Conservation (phyloP, 2,329 filamentous ascomycete species). For the Trichoderma sp. region DNA sequence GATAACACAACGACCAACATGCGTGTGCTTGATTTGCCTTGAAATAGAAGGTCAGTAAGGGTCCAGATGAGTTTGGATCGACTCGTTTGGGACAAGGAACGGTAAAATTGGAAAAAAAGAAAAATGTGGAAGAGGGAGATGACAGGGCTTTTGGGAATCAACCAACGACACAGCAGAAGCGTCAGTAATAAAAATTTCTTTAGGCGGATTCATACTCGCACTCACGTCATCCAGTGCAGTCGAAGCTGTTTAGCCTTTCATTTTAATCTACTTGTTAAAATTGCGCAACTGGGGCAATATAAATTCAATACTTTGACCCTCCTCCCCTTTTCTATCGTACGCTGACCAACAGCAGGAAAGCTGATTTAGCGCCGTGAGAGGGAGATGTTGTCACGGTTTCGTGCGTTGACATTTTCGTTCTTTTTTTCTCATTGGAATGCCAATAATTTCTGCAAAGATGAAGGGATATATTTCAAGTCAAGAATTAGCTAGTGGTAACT, state of each 20-base stretch:
- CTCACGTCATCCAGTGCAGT: background rate
- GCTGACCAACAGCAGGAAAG: background rate
- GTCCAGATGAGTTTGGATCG: background rate
- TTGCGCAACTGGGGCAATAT: background rate
- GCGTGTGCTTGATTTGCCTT: background rate
- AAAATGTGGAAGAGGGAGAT: background rate
- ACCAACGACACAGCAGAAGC: background rate
- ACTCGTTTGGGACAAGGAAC: background rate
- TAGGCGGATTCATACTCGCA: background rate
- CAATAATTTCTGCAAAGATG: too few species aligned
- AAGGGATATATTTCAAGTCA: background rate
- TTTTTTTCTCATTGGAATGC: background rate
- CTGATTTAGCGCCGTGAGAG: background rate
- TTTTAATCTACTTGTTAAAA: background rate
- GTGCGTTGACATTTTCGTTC: background rate
- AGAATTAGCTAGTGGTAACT: background rate
- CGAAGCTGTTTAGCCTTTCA: background rate
- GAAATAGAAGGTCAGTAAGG: background rate
- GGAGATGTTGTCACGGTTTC: background rate
- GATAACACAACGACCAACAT: conserved; percentile 1
- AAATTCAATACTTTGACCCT: background rate
- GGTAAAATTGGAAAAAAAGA: background rate
- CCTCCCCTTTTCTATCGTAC: background rate
- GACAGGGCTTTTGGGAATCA: background rate
- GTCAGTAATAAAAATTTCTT: background rate